phyloP scores from a whole-genome alignment of 768 basidiomycete species.

The Tulasnella sp. region DNA sequence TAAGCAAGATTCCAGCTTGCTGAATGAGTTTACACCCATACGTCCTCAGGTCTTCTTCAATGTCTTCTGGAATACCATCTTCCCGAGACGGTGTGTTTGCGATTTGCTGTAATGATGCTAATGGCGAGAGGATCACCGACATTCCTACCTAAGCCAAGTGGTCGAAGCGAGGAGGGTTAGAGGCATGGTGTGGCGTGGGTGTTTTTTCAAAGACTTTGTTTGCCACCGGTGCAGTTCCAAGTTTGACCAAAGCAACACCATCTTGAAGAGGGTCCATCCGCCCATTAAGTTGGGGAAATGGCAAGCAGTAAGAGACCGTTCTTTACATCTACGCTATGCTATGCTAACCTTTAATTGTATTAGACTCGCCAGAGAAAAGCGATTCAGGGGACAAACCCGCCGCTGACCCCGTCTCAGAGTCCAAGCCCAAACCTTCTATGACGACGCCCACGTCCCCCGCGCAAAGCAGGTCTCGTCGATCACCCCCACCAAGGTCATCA shows the following conservation, averaged over 20 bases:
- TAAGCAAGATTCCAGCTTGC: slow-evolving; percentile 85
- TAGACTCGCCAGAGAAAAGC: background rate
- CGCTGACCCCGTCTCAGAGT: background rate
- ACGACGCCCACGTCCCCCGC: background rate
- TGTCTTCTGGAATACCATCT: slow-evolving; percentile 73
- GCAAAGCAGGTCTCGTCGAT: background rate
- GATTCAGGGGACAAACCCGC: background rate
- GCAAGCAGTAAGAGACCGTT: background rate
- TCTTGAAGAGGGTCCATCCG: too few species aligned
- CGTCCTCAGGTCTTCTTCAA: slow-evolving; percentile 85
- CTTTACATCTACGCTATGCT: background rate
- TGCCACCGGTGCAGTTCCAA: background rate
- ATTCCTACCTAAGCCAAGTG: slow-evolving; percentile 33
- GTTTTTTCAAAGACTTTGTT: background rate
- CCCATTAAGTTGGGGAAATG: background rate
- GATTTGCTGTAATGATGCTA: slow-evolving; percentile 78
- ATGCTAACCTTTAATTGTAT: background rate
- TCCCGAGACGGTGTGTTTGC: slow-evolving; percentile 71
- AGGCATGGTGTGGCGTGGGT: background rate
- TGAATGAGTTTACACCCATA: slow-evolving; percentile 94
- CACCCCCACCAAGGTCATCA: slow-evolving; percentile 18
- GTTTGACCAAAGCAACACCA: background rate
- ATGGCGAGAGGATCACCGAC: slow-evolving; percentile 62
- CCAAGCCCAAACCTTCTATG: background rate
- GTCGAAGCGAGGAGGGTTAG: background rate